Evolutionary conservation across 75 land plant species (phyloP), one percentile per base, ranked within the genome.

Genomic region (Cupressus sempervirens): DNA sequence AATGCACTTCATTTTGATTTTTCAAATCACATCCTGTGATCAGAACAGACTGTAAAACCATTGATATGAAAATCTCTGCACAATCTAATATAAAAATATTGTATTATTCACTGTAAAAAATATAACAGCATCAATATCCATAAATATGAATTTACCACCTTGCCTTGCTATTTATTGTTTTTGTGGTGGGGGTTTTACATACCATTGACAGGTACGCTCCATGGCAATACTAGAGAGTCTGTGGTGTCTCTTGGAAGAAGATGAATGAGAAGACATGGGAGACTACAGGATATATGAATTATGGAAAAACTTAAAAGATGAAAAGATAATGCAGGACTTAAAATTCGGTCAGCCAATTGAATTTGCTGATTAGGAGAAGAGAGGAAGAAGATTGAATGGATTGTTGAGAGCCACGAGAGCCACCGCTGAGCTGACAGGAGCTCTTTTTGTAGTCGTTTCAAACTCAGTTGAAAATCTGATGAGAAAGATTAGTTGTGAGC

Each of bases 121-220:
- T n/a, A n/a, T n/a, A n/a, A n/a, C n/a, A n/a, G n/a, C 40, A 38
- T 38, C 23, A 13, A n/a, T 81, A 46, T 26, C 6, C 34, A 20
- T 14, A 50, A 50, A 50, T 14, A 50, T 50, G 2, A 50, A 50
- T 35, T 14, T 43, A 11, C n/a, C 36, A 80, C 3, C 29, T 43
- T 80, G 40, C 4, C 10, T 3, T 38, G 13, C n/a, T n/a, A n/a
- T n/a, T n/a, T 16, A 8, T 5, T 16, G 14, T 43, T 18, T 43
- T n/a, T 48, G 12, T 38, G 15, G 0, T 7, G 36, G 9, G 29
- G 3, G 40, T 34, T 48, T 6, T 10, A 5, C 35, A 73, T 91
- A 93, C 93, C 94, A 92, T 46, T 93, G 91, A 45, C 91, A 88
- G 36, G 93, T 90, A 82, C 94, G 87, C 75, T 90, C 93, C 90